Evolutionary conservation across 495 filamentous ascomycete species (phyloP).

Genomic region (Xylaria scruposa): DNA sequence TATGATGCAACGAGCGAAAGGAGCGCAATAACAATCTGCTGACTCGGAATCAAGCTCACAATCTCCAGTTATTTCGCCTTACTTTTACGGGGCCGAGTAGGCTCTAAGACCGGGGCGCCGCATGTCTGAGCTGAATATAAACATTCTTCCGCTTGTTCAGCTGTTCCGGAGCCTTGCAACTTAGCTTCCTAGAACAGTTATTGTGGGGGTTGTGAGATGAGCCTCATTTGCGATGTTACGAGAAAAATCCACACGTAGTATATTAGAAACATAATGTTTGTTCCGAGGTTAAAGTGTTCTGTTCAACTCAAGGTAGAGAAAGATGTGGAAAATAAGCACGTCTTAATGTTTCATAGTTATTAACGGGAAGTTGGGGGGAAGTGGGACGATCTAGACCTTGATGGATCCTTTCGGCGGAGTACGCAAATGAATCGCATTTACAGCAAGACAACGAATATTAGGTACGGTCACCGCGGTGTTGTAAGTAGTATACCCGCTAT

Average conservation of each 20-base stretch:
- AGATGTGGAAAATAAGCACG: not conserved
- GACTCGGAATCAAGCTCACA: not conserved
- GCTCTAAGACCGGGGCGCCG: not conserved
- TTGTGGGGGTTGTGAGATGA: not conserved
- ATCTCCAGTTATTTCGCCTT: not conserved
- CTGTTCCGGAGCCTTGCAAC: not conserved
- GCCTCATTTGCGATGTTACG: not conserved
- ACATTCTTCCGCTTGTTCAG: not conserved
- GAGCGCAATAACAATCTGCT: not conserved
- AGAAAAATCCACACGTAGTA: not conserved
- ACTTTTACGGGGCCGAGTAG: slow-evolving; percentile 1
- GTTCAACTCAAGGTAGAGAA: not conserved
- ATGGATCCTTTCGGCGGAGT: not conserved
- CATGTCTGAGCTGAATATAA: not conserved
- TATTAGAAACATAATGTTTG: not conserved
- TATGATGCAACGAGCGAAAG: not conserved
- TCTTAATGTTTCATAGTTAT: slow-evolving; percentile 19
- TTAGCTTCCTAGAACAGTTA: not conserved
- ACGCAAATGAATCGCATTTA: slow-evolving; percentile 14
- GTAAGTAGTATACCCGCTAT: not conserved
- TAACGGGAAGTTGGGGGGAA: not conserved
- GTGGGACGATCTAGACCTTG: slow-evolving; percentile 6
- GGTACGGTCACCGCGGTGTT: not conserved
- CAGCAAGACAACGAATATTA: slow-evolving; percentile 6
- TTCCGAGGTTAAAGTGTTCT: not conserved